Evolutionary conservation across 1,284 basidiomycete genomes (phyloP).

Genomic region (Ustilago xerochloae): DNA sequence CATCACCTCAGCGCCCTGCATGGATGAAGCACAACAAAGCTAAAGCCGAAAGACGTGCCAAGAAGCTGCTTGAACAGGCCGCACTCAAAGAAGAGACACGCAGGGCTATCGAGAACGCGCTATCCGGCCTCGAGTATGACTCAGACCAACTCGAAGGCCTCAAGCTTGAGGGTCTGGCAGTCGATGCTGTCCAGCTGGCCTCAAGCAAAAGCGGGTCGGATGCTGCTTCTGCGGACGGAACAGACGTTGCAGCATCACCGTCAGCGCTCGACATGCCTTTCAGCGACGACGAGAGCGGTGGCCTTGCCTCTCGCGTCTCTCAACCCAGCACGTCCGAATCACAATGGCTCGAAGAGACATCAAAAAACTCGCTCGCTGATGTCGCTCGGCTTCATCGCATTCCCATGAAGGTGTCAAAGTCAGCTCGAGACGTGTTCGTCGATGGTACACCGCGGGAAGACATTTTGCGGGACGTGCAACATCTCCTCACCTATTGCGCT

Average conservation of each 20-base stretch:
- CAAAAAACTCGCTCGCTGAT: conserved; percentile 89
- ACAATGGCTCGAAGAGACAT: conserved; percentile 89
- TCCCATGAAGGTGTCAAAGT: conserved; percentile 80
- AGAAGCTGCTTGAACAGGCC: conserved; percentile 68
- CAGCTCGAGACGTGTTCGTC: conserved; percentile 79
- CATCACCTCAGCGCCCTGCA: conserved; percentile 90
- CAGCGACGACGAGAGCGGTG: conserved; percentile 40
- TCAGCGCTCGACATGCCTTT: conserved; percentile 41
- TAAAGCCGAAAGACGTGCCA: conserved; percentile 71
- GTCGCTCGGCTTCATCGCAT: conserved; percentile 90
- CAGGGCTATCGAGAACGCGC: conserved; percentile 46
- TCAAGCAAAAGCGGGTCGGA: conserved; percentile 1
- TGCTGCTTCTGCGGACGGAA: not conserved
- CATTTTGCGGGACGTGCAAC: conserved; percentile 77
- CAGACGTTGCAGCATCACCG: conserved; percentile 10
- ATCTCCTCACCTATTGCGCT: conserved; percentile 89
- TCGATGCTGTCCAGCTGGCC: conserved; percentile 11
- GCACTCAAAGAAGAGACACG: conserved; percentile 67
- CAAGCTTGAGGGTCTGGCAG: conserved; percentile 43
- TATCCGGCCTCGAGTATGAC: conserved; percentile 50
- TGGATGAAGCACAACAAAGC: conserved; percentile 85
- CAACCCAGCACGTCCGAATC: conserved; percentile 16
- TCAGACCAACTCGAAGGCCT: conserved; percentile 50
- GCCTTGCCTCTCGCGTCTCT: conserved; percentile 27
- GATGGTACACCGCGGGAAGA: conserved; percentile 74